phyloP scores from a whole-genome alignment of 495 filamentous ascomycete species.

The Aspergillus haitiensis region DNA sequence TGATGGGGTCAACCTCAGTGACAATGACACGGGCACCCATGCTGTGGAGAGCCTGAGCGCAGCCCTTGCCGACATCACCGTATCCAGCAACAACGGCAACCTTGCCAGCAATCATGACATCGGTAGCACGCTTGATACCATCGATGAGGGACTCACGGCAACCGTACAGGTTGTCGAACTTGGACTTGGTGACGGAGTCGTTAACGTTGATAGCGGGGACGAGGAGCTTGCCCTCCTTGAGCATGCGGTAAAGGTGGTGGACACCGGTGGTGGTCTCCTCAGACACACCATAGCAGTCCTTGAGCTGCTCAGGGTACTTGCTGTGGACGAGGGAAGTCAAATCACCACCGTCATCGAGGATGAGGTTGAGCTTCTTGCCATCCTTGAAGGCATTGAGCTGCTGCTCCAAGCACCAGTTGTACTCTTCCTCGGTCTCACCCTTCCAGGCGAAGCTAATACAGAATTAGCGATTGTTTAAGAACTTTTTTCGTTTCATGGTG shows the following conservation, averaged over 20 bases:
- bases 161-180: constrained; percentile 99
- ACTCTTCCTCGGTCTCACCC: constrained; percentile 99
- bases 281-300: constrained; percentile 96
- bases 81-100: constrained; percentile 95
- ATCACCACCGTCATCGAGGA: constrained; percentile 98
- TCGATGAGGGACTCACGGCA: constrained; percentile 98
- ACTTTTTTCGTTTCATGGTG: neutral
- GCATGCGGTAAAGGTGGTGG: constrained; percentile 97
- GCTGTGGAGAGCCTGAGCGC: constrained; percentile 88
- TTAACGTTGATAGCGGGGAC: constrained; percentile 99
- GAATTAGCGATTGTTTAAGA: constrained; percentile 16
- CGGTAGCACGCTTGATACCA: constrained; percentile 99
- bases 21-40: constrained; percentile 97
- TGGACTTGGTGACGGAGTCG: constrained; percentile 98
- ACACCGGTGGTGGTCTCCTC: constrained; percentile 99
- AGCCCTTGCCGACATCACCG: constrained; percentile 99
- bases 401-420: constrained; percentile 99
- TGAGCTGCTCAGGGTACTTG: constrained; percentile 96
- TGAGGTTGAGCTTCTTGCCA: constrained; percentile 93
- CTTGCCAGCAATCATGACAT: constrained; percentile 99
- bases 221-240: constrained; percentile 87
- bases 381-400: constrained; percentile 96
- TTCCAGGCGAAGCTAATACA: constrained; percentile 87
- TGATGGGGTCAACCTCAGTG: constrained; percentile 99
- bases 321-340: constrained; percentile 93